Percentiles rank a stretch among this genome's conserved stretches.
phyloP scores from a whole-genome alignment of 495 filamentous ascomycete genomes.

The Neurospora discreta region DNA sequence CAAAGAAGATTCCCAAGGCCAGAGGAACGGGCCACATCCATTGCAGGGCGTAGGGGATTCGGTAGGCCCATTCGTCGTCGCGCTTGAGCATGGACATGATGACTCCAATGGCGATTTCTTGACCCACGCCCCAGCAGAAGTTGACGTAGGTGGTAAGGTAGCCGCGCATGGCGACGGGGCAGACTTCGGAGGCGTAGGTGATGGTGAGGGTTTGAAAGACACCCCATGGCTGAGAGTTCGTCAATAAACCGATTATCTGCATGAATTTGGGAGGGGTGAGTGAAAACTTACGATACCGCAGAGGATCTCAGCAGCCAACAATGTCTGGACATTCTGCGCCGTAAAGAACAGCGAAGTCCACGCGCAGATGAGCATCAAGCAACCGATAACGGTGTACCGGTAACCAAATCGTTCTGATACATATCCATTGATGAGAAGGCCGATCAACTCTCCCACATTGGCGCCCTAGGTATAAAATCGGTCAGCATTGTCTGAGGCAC shows the following conservation, averaged over 20 bases:
- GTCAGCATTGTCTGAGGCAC: neutral
- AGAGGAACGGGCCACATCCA: slow-evolving; percentile 82
- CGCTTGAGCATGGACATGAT: slow-evolving; percentile 53
- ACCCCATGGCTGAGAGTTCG: slow-evolving; percentile 45
- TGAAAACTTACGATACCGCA: slow-evolving; percentile 45
- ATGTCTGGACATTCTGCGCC: slow-evolving; percentile 53
- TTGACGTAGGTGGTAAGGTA: slow-evolving; percentile 76
- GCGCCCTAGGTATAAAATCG: slow-evolving; percentile 13
- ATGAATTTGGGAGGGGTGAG: slow-evolving; percentile 8
- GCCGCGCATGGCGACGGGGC: slow-evolving; percentile 57
- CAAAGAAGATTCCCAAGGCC: slow-evolving; percentile 56
- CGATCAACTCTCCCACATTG: slow-evolving; percentile 58
- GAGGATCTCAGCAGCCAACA: slow-evolving; percentile 65
- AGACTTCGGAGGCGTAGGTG: slow-evolving; percentile 74
- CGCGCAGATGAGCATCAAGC: slow-evolving; percentile 50
- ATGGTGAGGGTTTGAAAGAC: slow-evolving; percentile 71
- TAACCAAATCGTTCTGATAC: slow-evolving; percentile 69
- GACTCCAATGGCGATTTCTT: slow-evolving; percentile 64
- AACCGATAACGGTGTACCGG: slow-evolving; percentile 56
- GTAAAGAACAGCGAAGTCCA: slow-evolving; percentile 73
- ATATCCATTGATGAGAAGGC: slow-evolving; percentile 64
- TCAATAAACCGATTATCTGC: neutral
- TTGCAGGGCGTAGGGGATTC: slow-evolving; percentile 60
- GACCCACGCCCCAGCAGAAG: slow-evolving; percentile 72
- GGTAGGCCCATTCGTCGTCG: slow-evolving; percentile 46